Base-by-base conservation (phyloP, 306 rosid species). In the Quercus dentata region DNA sequence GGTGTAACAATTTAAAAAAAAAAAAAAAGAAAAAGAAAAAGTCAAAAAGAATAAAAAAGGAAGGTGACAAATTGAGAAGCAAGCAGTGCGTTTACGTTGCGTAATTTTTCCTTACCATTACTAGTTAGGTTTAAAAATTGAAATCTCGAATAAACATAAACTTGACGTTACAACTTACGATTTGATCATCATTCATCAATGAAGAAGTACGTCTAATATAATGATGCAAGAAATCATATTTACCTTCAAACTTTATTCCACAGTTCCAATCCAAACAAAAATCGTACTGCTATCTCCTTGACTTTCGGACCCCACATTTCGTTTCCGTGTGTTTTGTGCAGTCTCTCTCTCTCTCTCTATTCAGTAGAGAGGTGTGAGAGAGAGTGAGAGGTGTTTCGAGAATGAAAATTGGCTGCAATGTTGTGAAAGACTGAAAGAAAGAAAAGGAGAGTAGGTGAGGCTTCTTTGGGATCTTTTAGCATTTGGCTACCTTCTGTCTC, bases 251-350 rank as follows among this genome's bases (percentile, higher is more conserved):
- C 8, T 6, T 51, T 31, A 17, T 23, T 18, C 6, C 44, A 17
- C 46, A 1, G 38, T 51, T 69, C 23, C 55, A 6, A 33, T 19
- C 6, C 75, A 51, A 30, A 59, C 2, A 41, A 2, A 59, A 72
- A 52, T 64, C 63, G 30, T 14, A 61, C 76, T 76, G 38, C 87
- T 79, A 71, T 77, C 74, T 86, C 92, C 76, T 67, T 61, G 80
- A 83, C 62, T 77, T 75, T 85, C 70, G 10, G 88, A 75, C 90
- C 97, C 94, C 87, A 86, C 94, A 87, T 69, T 56, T 83, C 84
- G 83, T 85, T 88, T 88, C 27, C 82, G 9, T 67, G 46, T 28
- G 74, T 27, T 73, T 72, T 76, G 84, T 84, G 68, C 78, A n/a
- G 3, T 41, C 10, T 28, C 30, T 28, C 41, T 35, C 38, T 27